phyloP scores from a whole-genome alignment of 768 basidiomycete species.

The Mycena floridula region DNA sequence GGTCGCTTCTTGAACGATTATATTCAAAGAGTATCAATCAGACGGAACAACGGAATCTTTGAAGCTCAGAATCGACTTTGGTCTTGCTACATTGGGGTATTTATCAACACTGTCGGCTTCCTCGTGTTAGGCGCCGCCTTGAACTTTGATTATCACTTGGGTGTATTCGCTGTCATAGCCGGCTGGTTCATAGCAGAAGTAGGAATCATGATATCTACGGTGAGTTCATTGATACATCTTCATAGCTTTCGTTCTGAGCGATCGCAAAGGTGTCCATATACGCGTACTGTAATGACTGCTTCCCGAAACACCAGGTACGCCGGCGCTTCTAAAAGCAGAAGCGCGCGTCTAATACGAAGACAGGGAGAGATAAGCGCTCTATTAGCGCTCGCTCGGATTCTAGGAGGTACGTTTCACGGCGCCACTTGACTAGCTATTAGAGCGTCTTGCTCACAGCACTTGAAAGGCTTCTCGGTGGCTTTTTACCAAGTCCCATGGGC shows the following conservation, averaged over 20 bases:
- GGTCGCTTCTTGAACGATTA: conserved; percentile 51
- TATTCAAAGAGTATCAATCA: conserved; percentile 40
- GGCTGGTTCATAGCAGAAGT: conserved; percentile 66
- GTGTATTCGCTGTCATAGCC: conserved; percentile 52
- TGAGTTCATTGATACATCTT: no score
- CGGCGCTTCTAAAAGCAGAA: background rate
- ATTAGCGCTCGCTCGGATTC: conserved; percentile 47
- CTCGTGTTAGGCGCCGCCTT: conserved; percentile 50
- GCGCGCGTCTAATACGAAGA: background rate
- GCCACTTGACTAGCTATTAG: no score
- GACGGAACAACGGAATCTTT: conserved; percentile 49
- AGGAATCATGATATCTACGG: no score
- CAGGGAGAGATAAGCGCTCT: conserved; percentile 61
- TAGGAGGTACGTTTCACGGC: conserved; percentile 36
- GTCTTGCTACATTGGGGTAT: conserved; percentile 52
- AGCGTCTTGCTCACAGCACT: no score
- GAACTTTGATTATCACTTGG: conserved; percentile 43
- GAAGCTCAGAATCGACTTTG: conserved; percentile 58
- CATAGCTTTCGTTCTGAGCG: conserved; percentile 48
- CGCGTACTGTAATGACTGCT: conserved; percentile 45
- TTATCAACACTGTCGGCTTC: conserved; percentile 58
- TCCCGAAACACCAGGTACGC: conserved; percentile 35
- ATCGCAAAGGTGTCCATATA: conserved; percentile 61
- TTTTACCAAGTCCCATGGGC: conserved; percentile 69
- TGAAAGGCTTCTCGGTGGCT: no score